Evolutionary conservation across 306 rosid species (phyloP).

Genomic region (Pyrus pyrifolia): DNA sequence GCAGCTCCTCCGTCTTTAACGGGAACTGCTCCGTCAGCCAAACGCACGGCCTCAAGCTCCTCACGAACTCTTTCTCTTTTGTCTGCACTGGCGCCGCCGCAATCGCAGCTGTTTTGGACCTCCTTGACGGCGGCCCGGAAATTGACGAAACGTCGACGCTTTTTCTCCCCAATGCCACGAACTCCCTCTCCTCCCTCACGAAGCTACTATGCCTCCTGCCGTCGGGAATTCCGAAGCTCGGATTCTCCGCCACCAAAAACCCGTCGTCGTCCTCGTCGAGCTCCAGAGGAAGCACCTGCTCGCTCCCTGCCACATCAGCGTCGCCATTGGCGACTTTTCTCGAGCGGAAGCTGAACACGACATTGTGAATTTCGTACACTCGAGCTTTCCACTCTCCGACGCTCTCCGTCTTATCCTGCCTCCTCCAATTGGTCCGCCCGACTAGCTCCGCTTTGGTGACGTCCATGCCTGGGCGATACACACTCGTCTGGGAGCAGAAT

Average conservation of each 20-base stretch:
- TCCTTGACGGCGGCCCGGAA: background rate
- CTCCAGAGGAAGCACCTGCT: conserved; percentile 73
- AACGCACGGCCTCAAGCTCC: conserved; percentile 76
- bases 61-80: conserved; percentile 80
- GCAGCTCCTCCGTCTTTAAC: conserved; percentile 82
- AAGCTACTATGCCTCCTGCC: conserved; percentile 83
- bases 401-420: conserved; percentile 80
- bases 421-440: conserved; percentile 84
- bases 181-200: conserved; percentile 72
- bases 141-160: conserved; percentile 63
- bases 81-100: conserved; percentile 34
- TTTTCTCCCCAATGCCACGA: conserved; percentile 62
- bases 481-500: conserved; percentile 78
- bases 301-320: conserved; percentile 64
- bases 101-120: conserved; percentile 11
- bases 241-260: conserved; percentile 83
- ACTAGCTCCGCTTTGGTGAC: conserved; percentile 82
- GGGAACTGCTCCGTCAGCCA: conserved; percentile 96
- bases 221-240: conserved; percentile 51
- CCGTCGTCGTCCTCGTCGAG: conserved; percentile 95
- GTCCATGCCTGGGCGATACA: conserved; percentile 91
- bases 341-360: conserved; percentile 80
- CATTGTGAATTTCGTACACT: conserved; percentile 82
- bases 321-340: conserved; percentile 51
- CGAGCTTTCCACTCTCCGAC: conserved; percentile 88